Conservation (phyloP, 495 filamentous ascomycete species). For the Aspergillus incahuasiensis region DNA sequence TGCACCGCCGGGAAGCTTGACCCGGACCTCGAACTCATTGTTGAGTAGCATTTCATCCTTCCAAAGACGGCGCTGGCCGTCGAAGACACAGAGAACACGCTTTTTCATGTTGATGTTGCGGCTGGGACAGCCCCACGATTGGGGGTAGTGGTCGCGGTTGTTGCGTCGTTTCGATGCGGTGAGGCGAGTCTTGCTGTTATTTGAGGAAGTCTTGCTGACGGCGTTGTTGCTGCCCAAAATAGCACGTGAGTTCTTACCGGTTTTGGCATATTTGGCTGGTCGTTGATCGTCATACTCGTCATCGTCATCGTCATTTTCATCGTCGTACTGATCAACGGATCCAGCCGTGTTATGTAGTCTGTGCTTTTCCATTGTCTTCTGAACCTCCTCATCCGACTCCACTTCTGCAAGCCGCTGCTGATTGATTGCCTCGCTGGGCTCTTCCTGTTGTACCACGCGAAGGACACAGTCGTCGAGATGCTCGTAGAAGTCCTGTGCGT, state of each 20-base stretch:
- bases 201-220: constrained; percentile 37
- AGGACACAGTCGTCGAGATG: constrained; percentile 98
- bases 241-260: constrained; percentile 40
- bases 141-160: constrained; percentile 87
- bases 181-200: constrained; percentile 38
- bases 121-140: constrained; percentile 83
- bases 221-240: constrained; percentile 49
- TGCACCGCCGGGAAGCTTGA: constrained; percentile 65
- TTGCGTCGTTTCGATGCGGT: constrained; percentile 63
- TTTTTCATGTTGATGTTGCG: constrained; percentile 97
- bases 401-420: constrained; percentile 78
- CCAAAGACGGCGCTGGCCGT: constrained; percentile 80
- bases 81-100: constrained; percentile 89
- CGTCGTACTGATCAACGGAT: constrained; percentile 45
- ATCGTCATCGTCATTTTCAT: constrained; percentile 56
- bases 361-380: constrained; percentile 80
- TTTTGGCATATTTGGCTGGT: constrained; percentile 45
- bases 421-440: constrained; percentile 94
- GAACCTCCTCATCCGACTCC: constrained; percentile 74
- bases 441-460: constrained; percentile 94
- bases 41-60: constrained; percentile 99
- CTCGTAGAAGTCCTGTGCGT: constrained; percentile 97
- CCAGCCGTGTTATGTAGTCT: constrained; percentile 57
- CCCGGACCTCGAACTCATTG: constrained; percentile 87
- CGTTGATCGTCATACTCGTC: constrained; percentile 57